Evolutionary conservation across 2,329 filamentous ascomycete species (phyloP).

Genomic region (Alternaria alternata): DNA sequence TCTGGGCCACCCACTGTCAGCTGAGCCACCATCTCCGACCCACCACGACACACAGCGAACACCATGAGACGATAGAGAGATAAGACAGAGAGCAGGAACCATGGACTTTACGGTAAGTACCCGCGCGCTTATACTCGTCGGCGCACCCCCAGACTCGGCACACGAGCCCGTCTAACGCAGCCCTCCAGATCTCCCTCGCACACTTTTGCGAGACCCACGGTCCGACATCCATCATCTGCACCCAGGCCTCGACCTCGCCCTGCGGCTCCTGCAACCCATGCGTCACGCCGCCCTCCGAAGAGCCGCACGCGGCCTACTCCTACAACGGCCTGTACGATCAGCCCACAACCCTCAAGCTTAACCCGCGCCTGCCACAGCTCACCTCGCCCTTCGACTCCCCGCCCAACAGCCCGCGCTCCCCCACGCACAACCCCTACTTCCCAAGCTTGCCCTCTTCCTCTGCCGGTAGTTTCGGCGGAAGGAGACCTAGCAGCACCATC

Average conservation of each 20-base stretch:
- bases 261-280: slow-evolving; percentile 63
- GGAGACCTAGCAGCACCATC: slow-evolving; percentile 47
- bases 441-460: slow-evolving; percentile 48
- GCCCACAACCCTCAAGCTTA: slow-evolving; percentile 42
- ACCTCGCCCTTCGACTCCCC: slow-evolving; percentile 52
- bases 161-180: slow-evolving; percentile 9
- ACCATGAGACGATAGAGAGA: slow-evolving; percentile 44
- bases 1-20: slow-evolving; percentile 38
- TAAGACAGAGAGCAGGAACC: slow-evolving; percentile 34
- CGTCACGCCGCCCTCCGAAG: slow-evolving; percentile 53
- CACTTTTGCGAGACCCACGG: slow-evolving; percentile 71
- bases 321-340: slow-evolving; percentile 48
- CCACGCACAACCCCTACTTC: slow-evolving; percentile 60
- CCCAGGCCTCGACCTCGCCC: slow-evolving; percentile 64
- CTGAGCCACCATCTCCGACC: slow-evolving; percentile 43
- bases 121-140: slow-evolving; percentile 27
- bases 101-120: slow-evolving; percentile 53
- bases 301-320: slow-evolving; percentile 42
- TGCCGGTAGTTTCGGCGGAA: slow-evolving; percentile 40
- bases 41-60: slow-evolving; percentile 31
- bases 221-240: slow-evolving; percentile 69
- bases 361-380: slow-evolving; percentile 43
- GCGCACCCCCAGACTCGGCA: not conserved
- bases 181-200: slow-evolving; percentile 64
- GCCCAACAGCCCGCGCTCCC: slow-evolving; percentile 52